These are phyloP conservation scores for Marsdenia floribunda DNA, from an alignment of 257 asterid genomes.

Conservation along the genomic window DNA sequence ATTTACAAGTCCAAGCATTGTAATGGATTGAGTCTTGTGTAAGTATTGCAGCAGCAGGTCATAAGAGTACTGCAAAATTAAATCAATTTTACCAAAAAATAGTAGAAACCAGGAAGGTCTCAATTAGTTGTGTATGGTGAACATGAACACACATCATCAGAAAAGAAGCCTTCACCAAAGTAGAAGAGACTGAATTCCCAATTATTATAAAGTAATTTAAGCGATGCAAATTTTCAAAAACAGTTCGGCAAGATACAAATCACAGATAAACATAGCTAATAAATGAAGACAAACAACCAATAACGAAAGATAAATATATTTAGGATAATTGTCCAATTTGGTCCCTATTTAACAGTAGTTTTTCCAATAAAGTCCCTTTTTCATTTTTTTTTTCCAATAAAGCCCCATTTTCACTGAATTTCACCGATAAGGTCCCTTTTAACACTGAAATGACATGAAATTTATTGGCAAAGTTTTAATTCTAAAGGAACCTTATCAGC, in stretches of 20 bases:
- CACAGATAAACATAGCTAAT: not conserved
- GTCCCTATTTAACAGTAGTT: too few relatives aligned
- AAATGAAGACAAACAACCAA: slow-evolving; percentile 1
- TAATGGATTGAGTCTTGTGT: slow-evolving; percentile 78
- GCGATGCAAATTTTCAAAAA: not conserved
- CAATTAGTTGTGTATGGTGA: not conserved
- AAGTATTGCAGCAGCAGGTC: slow-evolving; percentile 88
- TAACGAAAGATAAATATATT: not conserved
- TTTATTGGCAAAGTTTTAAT: too few relatives aligned
- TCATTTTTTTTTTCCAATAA: too few relatives aligned
- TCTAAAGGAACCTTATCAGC: too few relatives aligned
- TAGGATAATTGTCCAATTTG: too few relatives aligned
- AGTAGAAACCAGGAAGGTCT: not conserved
- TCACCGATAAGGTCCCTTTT: too few relatives aligned
- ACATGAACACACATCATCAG: not conserved
- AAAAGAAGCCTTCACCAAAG: not conserved
- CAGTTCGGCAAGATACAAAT: not conserved
- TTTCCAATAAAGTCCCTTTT: too few relatives aligned
- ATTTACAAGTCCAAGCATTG: slow-evolving; percentile 89
- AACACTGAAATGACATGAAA: too few relatives aligned
- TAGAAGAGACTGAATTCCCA: not conserved
- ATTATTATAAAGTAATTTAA: not conserved
- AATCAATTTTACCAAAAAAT: not conserved
- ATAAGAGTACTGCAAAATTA: slow-evolving; percentile 61
- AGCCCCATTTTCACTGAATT: too few relatives aligned